phyloP scores from a whole-genome alignment of 306 rosid species.

The Lagenaria siceraria region DNA sequence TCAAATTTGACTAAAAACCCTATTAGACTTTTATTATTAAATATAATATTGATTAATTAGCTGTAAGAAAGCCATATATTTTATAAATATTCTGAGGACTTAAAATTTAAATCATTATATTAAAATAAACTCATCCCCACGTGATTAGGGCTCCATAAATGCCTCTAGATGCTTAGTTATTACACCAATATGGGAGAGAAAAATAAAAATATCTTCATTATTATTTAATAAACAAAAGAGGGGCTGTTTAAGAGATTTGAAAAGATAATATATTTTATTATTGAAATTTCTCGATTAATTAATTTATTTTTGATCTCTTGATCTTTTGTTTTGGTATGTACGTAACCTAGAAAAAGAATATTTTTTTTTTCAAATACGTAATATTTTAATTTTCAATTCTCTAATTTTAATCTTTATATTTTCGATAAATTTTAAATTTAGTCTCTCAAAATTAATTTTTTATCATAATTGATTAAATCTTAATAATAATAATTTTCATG shows the following conservation, averaged over 20 bases:
- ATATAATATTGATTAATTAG: background rate
- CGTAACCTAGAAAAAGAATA: background rate
- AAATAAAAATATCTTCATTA: background rate
- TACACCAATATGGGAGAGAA: background rate
- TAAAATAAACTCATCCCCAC: background rate
- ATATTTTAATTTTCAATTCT: too few relatives aligned
- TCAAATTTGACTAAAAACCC: background rate
- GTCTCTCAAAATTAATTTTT: too few relatives aligned
- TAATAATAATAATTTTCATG: too few relatives aligned
- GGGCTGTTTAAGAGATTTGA: background rate
- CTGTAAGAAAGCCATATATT: background rate
- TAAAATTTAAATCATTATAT: background rate
- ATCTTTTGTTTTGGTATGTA: background rate
- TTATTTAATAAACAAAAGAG: background rate
- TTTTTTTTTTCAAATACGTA: too few relatives aligned
- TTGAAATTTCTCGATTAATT: background rate
- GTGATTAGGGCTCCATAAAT: background rate
- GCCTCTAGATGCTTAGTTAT: constrained; percentile 4
- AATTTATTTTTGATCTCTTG: background rate
- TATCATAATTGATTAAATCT: too few relatives aligned
- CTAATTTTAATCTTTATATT: too few relatives aligned
- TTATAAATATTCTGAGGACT: background rate
- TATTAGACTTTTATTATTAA: background rate
- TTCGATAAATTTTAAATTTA: too few relatives aligned
- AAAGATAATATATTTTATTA: constrained; percentile 1